Conservation (phyloP, 495 filamentous ascomycete species). For the Neurospora sp. region DNA sequence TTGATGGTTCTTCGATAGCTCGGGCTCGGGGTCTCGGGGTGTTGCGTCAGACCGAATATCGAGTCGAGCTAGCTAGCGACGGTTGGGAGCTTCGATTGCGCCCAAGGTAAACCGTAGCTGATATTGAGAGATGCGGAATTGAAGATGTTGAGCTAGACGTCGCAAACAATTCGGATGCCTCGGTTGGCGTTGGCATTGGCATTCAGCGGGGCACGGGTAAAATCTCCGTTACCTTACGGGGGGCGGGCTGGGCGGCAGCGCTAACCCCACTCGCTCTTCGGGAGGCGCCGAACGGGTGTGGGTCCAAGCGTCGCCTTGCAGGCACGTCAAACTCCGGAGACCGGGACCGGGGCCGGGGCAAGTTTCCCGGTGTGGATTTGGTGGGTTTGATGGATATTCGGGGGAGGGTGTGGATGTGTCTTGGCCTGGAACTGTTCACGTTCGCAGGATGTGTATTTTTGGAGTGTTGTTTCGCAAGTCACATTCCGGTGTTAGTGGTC, state of each 20-base stretch:
- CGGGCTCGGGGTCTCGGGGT: background rate
- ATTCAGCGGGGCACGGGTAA: background rate
- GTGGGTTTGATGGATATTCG: background rate
- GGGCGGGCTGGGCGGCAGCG: background rate
- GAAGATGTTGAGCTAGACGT: background rate
- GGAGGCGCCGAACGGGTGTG: background rate
- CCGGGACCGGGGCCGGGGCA: background rate
- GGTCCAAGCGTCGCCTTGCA: background rate
- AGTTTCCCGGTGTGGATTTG: background rate
- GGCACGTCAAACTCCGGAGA: background rate
- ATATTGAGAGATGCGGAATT: background rate
- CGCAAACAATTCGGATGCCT: background rate
- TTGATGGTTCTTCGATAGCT: background rate
- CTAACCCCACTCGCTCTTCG: background rate
- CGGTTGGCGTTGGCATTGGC: background rate
- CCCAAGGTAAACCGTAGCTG: background rate
- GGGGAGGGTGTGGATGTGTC: too few species aligned
- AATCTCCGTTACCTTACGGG: background rate
- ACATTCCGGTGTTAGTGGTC: too few species aligned
- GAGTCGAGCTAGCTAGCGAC: background rate
- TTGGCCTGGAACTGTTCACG: too few species aligned
- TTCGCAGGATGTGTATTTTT: too few species aligned
- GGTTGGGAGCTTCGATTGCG: background rate
- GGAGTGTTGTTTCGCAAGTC: too few species aligned
- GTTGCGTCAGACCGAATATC: background rate